Conservation (phyloP, 192 early-diverging fungal genomes). For the Entophlyctis luteolus region DNA sequence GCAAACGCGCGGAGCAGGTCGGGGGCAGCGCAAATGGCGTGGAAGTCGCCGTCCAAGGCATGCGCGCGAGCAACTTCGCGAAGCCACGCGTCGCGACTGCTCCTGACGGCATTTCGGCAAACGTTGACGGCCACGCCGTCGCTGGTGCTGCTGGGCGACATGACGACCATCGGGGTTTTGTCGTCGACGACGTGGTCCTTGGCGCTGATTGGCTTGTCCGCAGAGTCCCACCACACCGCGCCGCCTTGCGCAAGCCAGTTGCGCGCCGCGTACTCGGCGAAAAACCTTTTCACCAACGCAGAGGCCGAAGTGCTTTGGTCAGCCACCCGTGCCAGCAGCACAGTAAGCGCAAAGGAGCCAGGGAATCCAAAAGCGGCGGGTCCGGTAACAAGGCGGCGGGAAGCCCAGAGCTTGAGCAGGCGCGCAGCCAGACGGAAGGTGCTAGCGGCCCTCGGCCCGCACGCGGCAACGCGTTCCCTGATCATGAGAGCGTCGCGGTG, state of each 20-base stretch:
- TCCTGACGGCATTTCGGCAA: conserved; percentile 1
- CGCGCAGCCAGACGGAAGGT: conserved; percentile 14
- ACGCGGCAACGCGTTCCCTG: too few relatives aligned
- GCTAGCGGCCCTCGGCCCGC: too few relatives aligned
- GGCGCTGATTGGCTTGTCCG: background rate
- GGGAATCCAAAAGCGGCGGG: conserved; percentile 14
- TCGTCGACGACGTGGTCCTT: background rate
- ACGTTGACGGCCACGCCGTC: too few relatives aligned
- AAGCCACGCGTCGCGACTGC: conserved; percentile 6
- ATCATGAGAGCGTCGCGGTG: too few relatives aligned
- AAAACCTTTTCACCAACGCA: background rate
- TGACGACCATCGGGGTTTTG: conserved; percentile 2
- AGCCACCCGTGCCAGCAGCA: conserved; percentile 9
- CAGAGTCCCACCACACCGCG: background rate
- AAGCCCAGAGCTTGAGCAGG: conserved; percentile 7
- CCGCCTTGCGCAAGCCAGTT: background rate
- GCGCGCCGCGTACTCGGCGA: background rate
- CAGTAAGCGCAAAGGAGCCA: background rate
- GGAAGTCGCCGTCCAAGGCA: background rate
- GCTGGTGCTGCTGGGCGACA: background rate
- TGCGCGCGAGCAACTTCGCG: background rate
- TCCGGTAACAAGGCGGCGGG: too few relatives aligned
- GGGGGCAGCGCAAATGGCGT: background rate
- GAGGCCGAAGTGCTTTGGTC: background rate
- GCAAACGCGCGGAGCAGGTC: background rate